Evolutionary conservation across 352 stramenopile species (phyloP).

Genomic region (Pythium graminicola): DNA sequence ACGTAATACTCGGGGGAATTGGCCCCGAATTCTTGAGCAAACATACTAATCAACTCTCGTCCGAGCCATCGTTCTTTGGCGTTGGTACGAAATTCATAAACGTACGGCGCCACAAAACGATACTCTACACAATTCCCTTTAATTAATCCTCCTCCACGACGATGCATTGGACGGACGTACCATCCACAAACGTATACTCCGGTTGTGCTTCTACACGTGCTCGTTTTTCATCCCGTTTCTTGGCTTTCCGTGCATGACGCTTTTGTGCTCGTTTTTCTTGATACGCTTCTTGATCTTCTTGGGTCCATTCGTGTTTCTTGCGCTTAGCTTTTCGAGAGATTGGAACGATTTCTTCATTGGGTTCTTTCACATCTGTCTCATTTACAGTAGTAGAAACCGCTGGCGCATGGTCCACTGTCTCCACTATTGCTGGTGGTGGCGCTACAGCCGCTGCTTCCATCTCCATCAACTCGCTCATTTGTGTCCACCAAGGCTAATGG

Average conservation of each 20-base stretch:
- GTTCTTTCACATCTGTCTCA: neutral
- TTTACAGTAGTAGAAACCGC: neutral
- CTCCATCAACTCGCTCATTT: neutral
- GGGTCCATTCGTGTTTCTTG: conserved; percentile 22
- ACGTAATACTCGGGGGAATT: conserved; percentile 84
- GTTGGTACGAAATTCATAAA: conserved; percentile 94
- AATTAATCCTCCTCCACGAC: neutral
- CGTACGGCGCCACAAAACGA: conserved; percentile 89
- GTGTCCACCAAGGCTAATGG: neutral
- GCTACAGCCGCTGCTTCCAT: neutral
- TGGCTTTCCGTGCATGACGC: conserved; percentile 41
- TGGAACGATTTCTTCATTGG: neutral
- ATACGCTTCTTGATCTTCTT: conserved; percentile 21
- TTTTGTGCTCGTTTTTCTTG: conserved; percentile 33
- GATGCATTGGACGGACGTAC: conserved; percentile 16
- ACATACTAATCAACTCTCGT: conserved; percentile 89
- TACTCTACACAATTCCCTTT: conserved; percentile 40
- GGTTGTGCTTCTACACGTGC: conserved; percentile 18
- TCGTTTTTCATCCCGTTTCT: conserved; percentile 37
- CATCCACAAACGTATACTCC: conserved; percentile 58
- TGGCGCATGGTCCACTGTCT: neutral
- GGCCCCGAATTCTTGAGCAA: conserved; percentile 77
- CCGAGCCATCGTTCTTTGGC: conserved; percentile 94
- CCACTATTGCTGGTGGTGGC: neutral
- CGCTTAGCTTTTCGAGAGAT: conserved; percentile 9